These are phyloP conservation scores for Kodamaea laetipori DNA, from an alignment of 805 yeast genomes.

Conservation along the genomic window DNA sequence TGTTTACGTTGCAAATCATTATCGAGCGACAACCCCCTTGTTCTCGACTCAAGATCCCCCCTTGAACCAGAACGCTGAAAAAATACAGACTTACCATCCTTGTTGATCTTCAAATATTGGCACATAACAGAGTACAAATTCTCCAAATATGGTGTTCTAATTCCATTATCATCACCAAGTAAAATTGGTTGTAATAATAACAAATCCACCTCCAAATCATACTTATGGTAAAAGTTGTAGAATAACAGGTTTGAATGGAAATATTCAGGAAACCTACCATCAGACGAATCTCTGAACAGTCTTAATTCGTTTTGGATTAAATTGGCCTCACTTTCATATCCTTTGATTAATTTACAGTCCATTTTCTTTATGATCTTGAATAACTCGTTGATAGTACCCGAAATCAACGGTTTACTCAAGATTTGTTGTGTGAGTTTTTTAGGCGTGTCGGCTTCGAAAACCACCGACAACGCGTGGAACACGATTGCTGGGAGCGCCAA, in stretches of 20 bases:
- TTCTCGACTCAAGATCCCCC: neutral
- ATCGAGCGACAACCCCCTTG: conserved; percentile 7
- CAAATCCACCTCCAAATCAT: conserved; percentile 67
- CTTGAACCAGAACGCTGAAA: conserved; percentile 19
- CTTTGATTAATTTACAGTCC: conserved; percentile 72
- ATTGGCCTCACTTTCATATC: conserved; percentile 67
- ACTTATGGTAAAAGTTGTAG: conserved; percentile 59
- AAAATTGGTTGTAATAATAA: conserved; percentile 82
- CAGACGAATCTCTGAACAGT: conserved; percentile 18
- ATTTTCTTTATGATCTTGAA: conserved; percentile 71
- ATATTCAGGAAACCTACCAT: conserved; percentile 25
- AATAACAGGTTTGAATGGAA: conserved; percentile 59
- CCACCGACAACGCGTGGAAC: conserved; percentile 71
- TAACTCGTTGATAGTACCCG: conserved; percentile 78
- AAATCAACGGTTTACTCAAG: conserved; percentile 79
- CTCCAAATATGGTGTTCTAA: conserved; percentile 89
- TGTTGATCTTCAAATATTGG: conserved; percentile 56
- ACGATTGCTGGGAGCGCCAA: conserved; percentile 77
- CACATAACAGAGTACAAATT: conserved; percentile 78
- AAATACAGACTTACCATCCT: conserved; percentile 16
- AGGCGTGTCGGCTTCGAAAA: conserved; percentile 73
- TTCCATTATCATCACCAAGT: conserved; percentile 83
- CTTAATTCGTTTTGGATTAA: conserved; percentile 54
- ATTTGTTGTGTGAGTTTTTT: conserved; percentile 61
- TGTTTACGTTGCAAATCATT: conserved; percentile 21